Conservation (phyloP, 2,329 filamentous ascomycete species). For the Clonostachys sp. region DNA sequence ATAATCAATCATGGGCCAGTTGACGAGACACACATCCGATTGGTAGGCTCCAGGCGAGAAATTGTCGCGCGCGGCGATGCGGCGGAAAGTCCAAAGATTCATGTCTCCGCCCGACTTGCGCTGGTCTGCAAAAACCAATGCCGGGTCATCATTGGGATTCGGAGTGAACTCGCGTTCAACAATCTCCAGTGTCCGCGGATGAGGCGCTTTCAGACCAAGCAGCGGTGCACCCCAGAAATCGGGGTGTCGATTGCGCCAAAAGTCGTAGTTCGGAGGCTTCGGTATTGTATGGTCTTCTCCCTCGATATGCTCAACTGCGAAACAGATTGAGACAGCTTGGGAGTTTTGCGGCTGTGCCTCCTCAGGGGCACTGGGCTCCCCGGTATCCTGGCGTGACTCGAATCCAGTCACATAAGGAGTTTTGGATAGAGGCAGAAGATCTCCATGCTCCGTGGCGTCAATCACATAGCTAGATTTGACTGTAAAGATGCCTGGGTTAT, state of each 20-base stretch:
- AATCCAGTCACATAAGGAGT: conserved; percentile 17
- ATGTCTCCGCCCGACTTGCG: conserved; percentile 15
- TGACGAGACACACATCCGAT: conserved; percentile 17
- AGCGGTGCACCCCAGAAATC: conserved; percentile 17
- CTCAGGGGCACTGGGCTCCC: conserved; percentile 15
- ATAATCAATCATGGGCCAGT: conserved; percentile 21
- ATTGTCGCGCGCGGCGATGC: conserved; percentile 14
- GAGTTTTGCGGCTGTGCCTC: conserved; percentile 16
- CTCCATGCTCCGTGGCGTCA: conserved; percentile 11
- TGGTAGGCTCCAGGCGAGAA: conserved; percentile 11
- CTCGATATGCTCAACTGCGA: conserved; percentile 17
- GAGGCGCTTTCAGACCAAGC: conserved; percentile 13
- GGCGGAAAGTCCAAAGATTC: conserved; percentile 19
- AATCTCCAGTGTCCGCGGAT: conserved; percentile 16
- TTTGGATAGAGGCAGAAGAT: conserved; percentile 12
- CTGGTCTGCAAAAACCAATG: conserved; percentile 13
- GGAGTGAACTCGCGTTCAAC: conserved; percentile 17
- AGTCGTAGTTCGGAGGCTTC: conserved; percentile 12
- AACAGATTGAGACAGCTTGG: conserved; percentile 18
- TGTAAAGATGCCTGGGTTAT: conserved; percentile 5
- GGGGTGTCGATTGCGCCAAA: conserved; percentile 13
- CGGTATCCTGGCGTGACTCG: conserved; percentile 13
- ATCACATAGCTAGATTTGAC: conserved; percentile 6
- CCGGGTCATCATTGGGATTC: conserved; percentile 15
- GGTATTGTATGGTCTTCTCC: conserved; percentile 15